Base-by-base conservation (phyloP, 805 yeast species). In the Cyberlindnera nakhonratchasimensis region DNA sequence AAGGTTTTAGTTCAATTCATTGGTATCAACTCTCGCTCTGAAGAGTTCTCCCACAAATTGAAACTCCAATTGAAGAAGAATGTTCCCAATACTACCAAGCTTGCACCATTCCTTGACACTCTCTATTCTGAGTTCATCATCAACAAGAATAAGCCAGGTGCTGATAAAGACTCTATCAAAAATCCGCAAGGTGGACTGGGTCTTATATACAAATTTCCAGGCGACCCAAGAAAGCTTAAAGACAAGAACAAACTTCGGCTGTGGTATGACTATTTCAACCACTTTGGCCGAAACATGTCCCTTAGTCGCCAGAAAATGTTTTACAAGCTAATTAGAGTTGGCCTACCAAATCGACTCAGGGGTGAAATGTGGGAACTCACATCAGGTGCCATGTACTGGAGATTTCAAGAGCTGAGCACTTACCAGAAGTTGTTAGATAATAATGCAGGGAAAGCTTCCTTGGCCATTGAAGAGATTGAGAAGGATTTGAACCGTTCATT, bases 361-460 rank as follows among this genome's bases (percentile, higher is more conserved):
- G 99, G 99, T 29, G 99, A 93, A 58, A 69, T 93, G 12, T 93
- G 99, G 99, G 99, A 93, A 61, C 66, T 87, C 40, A 78, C 88
- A 39, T 79, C 87, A 33, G 99, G 99, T 4, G 82, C 96, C 0
- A 79, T 89, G 71, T 87, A 79, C 57, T 57, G 77, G 40, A 70
- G 98, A 38, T 75, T 80, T 55, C 77, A 77, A 39, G 70, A 83
- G 53, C 72, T 71, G 11, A 76, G 73, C 0, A 79, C 76, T 34
- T 93, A 90, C 62, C 59, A 69, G 32, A 62, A 65, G 24, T 51
- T 90, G 7, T 67, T 89, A 38, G 70, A 67, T 3, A 81, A 77
- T 14, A 80, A 86, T 57, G 72, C 66, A 24, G 85, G 80, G 4
- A 76, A 80, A 44, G 68, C 67, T 2, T 85, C 96, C 1, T 68